Conservation (phyloP, 2,329 filamentous ascomycete genomes). For the Neurospora sp. region DNA sequence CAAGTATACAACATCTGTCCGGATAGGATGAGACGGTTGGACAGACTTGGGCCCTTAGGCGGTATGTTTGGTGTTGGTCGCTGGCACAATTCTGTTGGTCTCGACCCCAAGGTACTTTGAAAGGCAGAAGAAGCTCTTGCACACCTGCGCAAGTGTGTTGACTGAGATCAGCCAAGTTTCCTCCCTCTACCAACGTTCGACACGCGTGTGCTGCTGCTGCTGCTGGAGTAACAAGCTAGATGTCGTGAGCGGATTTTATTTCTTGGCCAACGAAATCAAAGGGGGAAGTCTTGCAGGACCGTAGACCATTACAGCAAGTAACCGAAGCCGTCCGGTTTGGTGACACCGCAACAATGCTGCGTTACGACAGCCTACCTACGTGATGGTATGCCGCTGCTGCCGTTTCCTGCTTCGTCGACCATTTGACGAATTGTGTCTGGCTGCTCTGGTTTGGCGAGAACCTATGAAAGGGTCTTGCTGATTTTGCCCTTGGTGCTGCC, state of each 20-base stretch:
- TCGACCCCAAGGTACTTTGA: not conserved
- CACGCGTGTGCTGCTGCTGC: not conserved
- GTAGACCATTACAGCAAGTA: not conserved
- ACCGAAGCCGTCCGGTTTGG: not conserved
- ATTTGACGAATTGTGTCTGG: not conserved
- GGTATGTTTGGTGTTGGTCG: not conserved
- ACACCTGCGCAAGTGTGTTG: not conserved
- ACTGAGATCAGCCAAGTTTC: not conserved
- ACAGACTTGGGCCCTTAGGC: not conserved
- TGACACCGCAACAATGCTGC: not conserved
- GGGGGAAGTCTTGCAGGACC: not conserved
- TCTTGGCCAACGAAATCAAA: not conserved
- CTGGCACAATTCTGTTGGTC: not conserved
- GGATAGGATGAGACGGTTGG: not conserved
- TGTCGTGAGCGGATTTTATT: not conserved
- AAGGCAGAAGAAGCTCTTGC: not conserved
- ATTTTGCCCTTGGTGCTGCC: not conserved
- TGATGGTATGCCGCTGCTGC: not conserved
- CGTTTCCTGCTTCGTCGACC: not conserved
- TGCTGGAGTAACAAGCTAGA: not conserved
- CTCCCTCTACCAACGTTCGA: not conserved
- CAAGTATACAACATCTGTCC: not conserved
- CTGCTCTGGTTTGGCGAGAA: not conserved
- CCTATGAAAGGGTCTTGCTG: not conserved
- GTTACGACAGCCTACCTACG: not conserved